Base-by-base conservation (phyloP, 345 rosid species). In the Eucalyptus sp. region DNA sequence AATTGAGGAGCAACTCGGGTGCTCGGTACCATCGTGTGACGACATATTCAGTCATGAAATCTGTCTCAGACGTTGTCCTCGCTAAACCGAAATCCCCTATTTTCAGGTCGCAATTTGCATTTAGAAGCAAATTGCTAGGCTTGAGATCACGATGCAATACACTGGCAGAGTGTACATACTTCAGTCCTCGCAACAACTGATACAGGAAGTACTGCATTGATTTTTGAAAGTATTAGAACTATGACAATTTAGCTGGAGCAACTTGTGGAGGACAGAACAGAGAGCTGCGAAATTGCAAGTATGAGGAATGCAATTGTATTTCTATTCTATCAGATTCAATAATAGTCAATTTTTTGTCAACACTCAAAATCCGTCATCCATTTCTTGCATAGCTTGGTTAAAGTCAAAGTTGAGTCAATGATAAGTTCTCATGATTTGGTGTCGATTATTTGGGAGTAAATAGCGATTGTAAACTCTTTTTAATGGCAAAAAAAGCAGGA, bases 1-100 rank as follows among this genome's bases (percentile, higher is more conserved):
- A 96, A 87, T 95, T 96, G 31, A 96, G 97, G 84, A 96, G 96
- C 91, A 96, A 91, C 90, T 96, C 98, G 15, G 98, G 97, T 27
- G 98, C 98, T 60, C 98, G 93, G 89, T 96, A 96, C 97, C 96
- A 96, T 31, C 98, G 94, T 50, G 96, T 96, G 87, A 96, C 98
- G 64, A 95, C 98, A 91, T 96, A 96, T 91, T 96, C 98, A 2
- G 96, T 96, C 98, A 96, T 96, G 92, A 96, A 96, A 92, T 95
- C 98, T 27, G 98, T 94, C 90, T 96, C 98, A 37, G 98, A 94
- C 4, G 98, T 96, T 22, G 95, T 96, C 92, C 98, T 95, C 15
- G 98, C 98, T 93, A 96, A 92, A 58, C 97, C 98, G 88, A 96
- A 96, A 90, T 96, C 98, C 46, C 95, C 96, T 84, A 96, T 95